phyloP scores from a whole-genome alignment of 1,139 yeast genomes.

The Yamadazyma dendronema region DNA sequence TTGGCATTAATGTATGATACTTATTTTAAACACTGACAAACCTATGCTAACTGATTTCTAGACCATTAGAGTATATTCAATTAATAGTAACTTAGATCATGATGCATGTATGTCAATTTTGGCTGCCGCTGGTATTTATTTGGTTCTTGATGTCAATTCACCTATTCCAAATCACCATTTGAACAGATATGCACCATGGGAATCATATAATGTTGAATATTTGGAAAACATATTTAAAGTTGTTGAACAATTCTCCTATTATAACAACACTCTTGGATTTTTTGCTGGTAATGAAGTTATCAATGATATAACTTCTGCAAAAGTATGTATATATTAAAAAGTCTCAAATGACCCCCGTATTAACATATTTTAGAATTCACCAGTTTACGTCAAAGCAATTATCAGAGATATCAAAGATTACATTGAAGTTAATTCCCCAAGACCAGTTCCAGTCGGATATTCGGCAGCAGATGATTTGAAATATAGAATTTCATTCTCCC shows the following conservation, averaged over 20 bases:
- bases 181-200: slow-evolving; percentile 88
- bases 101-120: slow-evolving; percentile 88
- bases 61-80: slow-evolving; percentile 83
- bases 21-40: no score
- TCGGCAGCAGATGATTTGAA: slow-evolving; percentile 89
- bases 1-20: slow-evolving; percentile 77
- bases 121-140: slow-evolving; percentile 88
- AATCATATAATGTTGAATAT: slow-evolving; percentile 67
- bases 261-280: slow-evolving; percentile 87
- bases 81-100: slow-evolving; percentile 81
- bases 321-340: slow-evolving; percentile 14
- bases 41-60: slow-evolving; percentile 14
- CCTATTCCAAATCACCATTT: slow-evolving; percentile 76
- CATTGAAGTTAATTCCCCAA: slow-evolving; percentile 53
- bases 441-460: slow-evolving; percentile 87
- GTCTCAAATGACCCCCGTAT: no score
- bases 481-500: slow-evolving; percentile 72
- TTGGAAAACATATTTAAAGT: slow-evolving; percentile 75
- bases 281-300: slow-evolving; percentile 94
- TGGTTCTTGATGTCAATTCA: slow-evolving; percentile 87
- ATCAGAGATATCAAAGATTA: slow-evolving; percentile 78
- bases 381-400: slow-evolving; percentile 73
- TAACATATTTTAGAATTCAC: slow-evolving; percentile 37
- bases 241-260: slow-evolving; percentile 77
- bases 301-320: slow-evolving; percentile 77